These are phyloP conservation scores for Davidsoniella eucalypti DNA, from an alignment of 2,329 filamentous ascomycete species.

Conservation along the genomic window DNA sequence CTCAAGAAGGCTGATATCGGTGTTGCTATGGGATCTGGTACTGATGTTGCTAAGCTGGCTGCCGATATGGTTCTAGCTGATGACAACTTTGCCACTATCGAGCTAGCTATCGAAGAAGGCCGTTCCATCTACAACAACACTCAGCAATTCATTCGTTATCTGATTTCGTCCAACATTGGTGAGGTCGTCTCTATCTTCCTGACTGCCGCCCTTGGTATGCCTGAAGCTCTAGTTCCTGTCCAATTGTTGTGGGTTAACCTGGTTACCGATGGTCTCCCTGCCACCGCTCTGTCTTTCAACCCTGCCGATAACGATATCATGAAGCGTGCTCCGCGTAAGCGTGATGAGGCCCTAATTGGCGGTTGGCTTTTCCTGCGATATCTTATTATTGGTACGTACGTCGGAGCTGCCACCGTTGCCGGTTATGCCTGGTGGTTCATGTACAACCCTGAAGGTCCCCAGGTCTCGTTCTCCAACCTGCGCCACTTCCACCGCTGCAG, in stretches of 20 bases:
- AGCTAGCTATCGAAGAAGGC: slow-evolving; percentile 88
- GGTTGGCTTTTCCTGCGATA: slow-evolving; percentile 98
- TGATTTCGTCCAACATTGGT: slow-evolving; percentile 98
- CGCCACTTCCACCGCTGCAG: slow-evolving; percentile 90
- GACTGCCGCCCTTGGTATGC: slow-evolving; percentile 91
- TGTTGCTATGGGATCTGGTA: slow-evolving; percentile 96
- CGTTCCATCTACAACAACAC: slow-evolving; percentile 99
- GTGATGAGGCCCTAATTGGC: slow-evolving; percentile 80
- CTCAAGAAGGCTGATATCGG: slow-evolving; percentile 98
- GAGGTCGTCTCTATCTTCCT: slow-evolving; percentile 98
- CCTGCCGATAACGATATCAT: slow-evolving; percentile 97
- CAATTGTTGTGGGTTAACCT: slow-evolving; percentile 98
- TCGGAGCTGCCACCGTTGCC: slow-evolving; percentile 84
- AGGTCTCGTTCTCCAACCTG: slow-evolving; percentile 81
- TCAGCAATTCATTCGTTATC: slow-evolving; percentile 96
- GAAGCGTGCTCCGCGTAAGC: slow-evolving; percentile 77
- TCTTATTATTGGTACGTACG: slow-evolving; percentile 88
- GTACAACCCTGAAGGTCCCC: slow-evolving; percentile 78
- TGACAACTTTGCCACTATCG: slow-evolving; percentile 97
- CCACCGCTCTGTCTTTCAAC: slow-evolving; percentile 94
- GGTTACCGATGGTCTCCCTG: slow-evolving; percentile 90
- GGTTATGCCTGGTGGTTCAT: slow-evolving; percentile 99
- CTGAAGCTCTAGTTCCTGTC: slow-evolving; percentile 89
- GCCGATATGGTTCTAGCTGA: slow-evolving; percentile 98
- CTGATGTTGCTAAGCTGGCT: slow-evolving; percentile 89